Evolutionary conservation across 768 basidiomycete species (phyloP).

Genomic region (Pisolithus tinctorius): DNA sequence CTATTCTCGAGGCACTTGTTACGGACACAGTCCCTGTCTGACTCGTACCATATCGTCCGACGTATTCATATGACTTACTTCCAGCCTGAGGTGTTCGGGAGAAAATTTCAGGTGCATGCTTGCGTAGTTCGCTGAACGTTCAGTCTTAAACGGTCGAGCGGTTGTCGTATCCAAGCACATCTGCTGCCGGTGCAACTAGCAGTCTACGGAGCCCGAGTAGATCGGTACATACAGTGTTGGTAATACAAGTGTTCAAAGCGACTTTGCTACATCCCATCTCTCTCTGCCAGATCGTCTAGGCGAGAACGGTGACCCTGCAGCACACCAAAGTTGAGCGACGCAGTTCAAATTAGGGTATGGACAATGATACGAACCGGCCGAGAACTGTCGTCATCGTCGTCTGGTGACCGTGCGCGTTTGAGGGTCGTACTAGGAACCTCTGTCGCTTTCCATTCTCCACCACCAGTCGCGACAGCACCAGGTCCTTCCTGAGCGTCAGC

Average conservation of each 20-base stretch:
- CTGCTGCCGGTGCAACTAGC: slow-evolving; percentile 9
- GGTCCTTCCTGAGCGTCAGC: slow-evolving; percentile 73
- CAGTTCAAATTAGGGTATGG: not conserved
- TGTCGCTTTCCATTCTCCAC: slow-evolving; percentile 77
- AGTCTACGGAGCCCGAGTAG: slow-evolving; percentile 9
- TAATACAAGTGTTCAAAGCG: slow-evolving; percentile 17
- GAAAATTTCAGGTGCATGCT: slow-evolving; percentile 40
- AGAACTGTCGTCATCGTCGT: slow-evolving; percentile 59
- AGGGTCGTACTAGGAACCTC: slow-evolving; percentile 39
- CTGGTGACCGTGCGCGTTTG: slow-evolving; percentile 72
- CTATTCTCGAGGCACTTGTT: slow-evolving; percentile 49
- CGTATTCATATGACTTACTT: slow-evolving; percentile 52
- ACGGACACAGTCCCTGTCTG: slow-evolving; percentile 47
- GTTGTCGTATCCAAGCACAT: not conserved
- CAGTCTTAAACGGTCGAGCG: too few relatives aligned
- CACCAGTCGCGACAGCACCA: slow-evolving; percentile 76
- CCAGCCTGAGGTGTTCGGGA: slow-evolving; percentile 28
- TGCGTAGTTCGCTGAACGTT: slow-evolving; percentile 41
- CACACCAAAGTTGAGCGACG: slow-evolving; percentile 1
- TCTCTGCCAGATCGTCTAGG: slow-evolving; percentile 52
- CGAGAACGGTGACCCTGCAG: slow-evolving; percentile 52
- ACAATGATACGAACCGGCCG: slow-evolving; percentile 42
- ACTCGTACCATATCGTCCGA: slow-evolving; percentile 66
- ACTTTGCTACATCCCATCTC: slow-evolving; percentile 57
- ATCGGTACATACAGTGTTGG: slow-evolving; percentile 5